phyloP scores from a whole-genome alignment of 2,329 filamentous ascomycete species.

The Nemania bipapillata region DNA sequence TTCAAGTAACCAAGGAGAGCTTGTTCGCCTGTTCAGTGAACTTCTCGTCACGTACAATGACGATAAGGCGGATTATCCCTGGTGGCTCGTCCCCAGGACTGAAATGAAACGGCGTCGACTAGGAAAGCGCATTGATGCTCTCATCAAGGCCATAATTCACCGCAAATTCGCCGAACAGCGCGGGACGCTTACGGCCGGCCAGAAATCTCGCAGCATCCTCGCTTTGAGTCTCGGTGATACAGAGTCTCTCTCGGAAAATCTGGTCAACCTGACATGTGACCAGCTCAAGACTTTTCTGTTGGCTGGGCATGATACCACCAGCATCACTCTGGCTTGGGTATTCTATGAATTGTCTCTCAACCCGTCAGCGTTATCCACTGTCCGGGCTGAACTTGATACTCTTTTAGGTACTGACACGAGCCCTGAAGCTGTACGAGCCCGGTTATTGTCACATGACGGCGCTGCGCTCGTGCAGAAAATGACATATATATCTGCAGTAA shows the following conservation, averaged over 20 bases:
- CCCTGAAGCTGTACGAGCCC: constrained; percentile 33
- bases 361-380: constrained; percentile 45
- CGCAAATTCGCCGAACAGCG: background rate
- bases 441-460: constrained; percentile 34
- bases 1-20: background rate
- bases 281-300: constrained; percentile 57
- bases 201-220: background rate
- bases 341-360: constrained; percentile 54
- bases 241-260: constrained; percentile 20
- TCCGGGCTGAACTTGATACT: constrained; percentile 53
- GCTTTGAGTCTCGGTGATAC: background rate
- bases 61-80: constrained; percentile 1
- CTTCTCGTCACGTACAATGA: background rate
- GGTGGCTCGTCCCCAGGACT: background rate
- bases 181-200: background rate
- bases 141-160: background rate
- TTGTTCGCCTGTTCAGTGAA: background rate
- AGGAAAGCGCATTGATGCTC: background rate
- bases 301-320: constrained; percentile 57
- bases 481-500: constrained; percentile 53
- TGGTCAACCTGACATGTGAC: constrained; percentile 51
- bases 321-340: constrained; percentile 53
- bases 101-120: background rate
- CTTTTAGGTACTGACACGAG: constrained; percentile 51
- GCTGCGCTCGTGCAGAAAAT: constrained; percentile 50